phyloP scores from a whole-genome alignment of 495 filamentous ascomycete genomes.

The Penicillium odoratum region DNA sequence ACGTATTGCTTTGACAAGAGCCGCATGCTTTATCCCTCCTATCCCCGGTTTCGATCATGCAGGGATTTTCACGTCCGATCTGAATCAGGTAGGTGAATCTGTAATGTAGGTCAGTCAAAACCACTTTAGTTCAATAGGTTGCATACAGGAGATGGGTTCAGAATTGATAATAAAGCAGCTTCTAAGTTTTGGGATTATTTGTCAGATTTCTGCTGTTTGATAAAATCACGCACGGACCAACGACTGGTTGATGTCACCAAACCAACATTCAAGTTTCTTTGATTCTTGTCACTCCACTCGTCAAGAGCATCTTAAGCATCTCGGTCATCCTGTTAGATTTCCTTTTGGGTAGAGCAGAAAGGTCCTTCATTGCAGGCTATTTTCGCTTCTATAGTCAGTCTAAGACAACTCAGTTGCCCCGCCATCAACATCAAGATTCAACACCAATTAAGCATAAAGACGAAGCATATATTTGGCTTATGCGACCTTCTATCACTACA shows the following conservation, averaged over 20 bases:
- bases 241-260: constrained; percentile 5
- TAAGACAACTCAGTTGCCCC: not conserved
- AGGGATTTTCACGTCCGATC: not conserved
- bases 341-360: not conserved
- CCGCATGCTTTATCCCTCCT: not conserved
- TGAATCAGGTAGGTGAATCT: not conserved
- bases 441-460: not conserved
- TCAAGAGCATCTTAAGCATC: not conserved
- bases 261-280: not conserved
- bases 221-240: constrained; percentile 10
- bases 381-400: not conserved
- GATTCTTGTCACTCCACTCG: not conserved
- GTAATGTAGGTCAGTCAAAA: not conserved
- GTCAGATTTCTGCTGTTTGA: not conserved
- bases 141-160: not conserved
- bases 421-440: not conserved
- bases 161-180: not conserved
- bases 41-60: not conserved
- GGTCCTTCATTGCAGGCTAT: too few species aligned
- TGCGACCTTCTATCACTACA: not conserved
- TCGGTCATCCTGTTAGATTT: not conserved
- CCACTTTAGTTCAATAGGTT: not conserved
- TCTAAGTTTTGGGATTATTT: not conserved
- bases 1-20: not conserved
- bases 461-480: not conserved